Conservation (phyloP, 257 asterid species). For the Nicotiana benthamiana region DNA sequence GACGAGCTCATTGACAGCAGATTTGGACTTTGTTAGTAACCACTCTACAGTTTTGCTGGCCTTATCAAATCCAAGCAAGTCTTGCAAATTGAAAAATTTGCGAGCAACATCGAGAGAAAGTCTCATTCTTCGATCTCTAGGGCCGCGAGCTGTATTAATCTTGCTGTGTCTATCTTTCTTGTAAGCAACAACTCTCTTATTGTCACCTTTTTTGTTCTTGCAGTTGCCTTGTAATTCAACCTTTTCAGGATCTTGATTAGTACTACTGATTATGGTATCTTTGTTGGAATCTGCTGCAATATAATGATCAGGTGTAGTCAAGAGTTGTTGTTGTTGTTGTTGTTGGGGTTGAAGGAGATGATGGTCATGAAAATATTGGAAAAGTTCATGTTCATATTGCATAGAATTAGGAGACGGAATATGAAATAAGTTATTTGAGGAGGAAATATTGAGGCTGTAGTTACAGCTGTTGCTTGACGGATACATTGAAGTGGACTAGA, state of each 20-base stretch:
- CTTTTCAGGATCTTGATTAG: neutral
- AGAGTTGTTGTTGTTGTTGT: neutral
- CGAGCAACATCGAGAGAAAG: conserved; percentile 55
- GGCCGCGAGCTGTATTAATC: conserved; percentile 62
- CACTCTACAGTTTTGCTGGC: conserved; percentile 66
- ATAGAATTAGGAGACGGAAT: conserved; percentile 38
- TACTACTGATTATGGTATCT: neutral
- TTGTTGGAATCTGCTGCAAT: neutral
- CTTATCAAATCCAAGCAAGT: conserved; percentile 56
- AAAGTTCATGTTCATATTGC: conserved; percentile 27
- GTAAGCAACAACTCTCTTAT: conserved; percentile 8
- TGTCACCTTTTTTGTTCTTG: neutral
- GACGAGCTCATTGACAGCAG: conserved; percentile 36
- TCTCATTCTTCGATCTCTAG: conserved; percentile 67
- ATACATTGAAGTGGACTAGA: conserved; percentile 18
- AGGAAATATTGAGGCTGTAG: conserved; percentile 11
- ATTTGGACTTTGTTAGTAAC: conserved; percentile 36
- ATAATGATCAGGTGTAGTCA: neutral
- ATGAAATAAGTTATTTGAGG: neutral
- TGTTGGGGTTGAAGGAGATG: conserved; percentile 1
- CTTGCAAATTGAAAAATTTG: conserved; percentile 55
- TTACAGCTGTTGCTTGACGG: conserved; percentile 12
- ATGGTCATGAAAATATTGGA: conserved; percentile 26
- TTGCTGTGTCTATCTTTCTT: conserved; percentile 80
- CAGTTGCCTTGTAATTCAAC: neutral